Base-by-base conservation (phyloP, 2,329 filamentous ascomycete species). In the Venturia nashicola region DNA sequence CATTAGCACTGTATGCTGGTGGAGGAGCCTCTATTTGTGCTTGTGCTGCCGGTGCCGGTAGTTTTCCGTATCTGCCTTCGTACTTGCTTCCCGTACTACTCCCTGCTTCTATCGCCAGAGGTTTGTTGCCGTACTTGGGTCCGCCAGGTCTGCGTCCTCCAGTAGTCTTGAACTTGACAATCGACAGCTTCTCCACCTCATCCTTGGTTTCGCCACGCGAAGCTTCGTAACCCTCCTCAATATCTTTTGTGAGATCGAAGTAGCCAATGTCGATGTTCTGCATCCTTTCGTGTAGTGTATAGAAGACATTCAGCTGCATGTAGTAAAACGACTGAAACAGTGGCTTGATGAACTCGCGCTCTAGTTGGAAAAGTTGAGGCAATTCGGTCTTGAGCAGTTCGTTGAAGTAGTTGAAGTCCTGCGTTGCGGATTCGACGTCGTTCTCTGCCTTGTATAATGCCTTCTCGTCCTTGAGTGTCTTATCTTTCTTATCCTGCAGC, bases 301-400 rank as follows among this genome's bases (percentile, higher is more conserved):
- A 99, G 76, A 97, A 99, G 68, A 99, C 90, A 76, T 99, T 99
- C 68, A 99, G 84, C 76, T 99, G 94, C 94, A 99, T 99, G 80
- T 97, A 99, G 78, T 99, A 99, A 79, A 99, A 99, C 11, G 90
- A 96, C 75, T 97, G 94, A 82, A 99, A 99, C 8, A 99, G 84
- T 2, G 94, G 94, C 69, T 90, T 87, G 75, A 99, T 99, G 75
- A 99, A 97, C 75, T 97, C 89, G 67, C 87, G 85, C 76, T 99
- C 94, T 20, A 99, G 84, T 8, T 79, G 76, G 76, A 99, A 99
- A 12, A 99, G 83, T 75, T 91, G 91, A 36, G 94, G 94, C 67
- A 99, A 80, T 77, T 99, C 94, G 20, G 95, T 90, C 79, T 99
- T 99, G 66, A 99, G 83, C 61, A 99, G 80, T 71, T 97, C 91